Evolutionary conservation across 495 filamentous ascomycete species (phyloP), one percentile per base, ranked within the genome.

Genomic region (Aspergillus kassunensis): DNA sequence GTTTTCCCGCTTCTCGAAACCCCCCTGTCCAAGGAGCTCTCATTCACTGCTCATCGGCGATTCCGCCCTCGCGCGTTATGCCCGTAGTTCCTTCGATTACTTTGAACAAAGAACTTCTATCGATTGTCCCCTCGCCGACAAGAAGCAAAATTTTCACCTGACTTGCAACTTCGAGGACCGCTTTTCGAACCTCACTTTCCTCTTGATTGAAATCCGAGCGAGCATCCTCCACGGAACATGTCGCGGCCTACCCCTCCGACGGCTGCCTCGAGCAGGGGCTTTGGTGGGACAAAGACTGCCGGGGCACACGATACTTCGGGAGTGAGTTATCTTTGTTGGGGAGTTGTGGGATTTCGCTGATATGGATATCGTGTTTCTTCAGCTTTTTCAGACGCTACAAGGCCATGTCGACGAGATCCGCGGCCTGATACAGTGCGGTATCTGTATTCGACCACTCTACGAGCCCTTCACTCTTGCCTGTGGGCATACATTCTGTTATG

Each of bases 401-500:
- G 69, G 68, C 3, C 75, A 78, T 57, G 60, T 80, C 11, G 73
- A 79, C 49, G 75, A 77, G 50, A 65, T 80, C 39, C 68, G 78
- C 33, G 58, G 50, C 19, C 61, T 78, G 11, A 45, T 86, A 56
- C 82, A 80, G 44, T 89, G 86, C 65, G 82, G 84, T 44, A 84
- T 89, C 44, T 89, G 86, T 55, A 77, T 84, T 31, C 74, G 81
- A 18, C 77, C 85, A 25, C 70, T 89, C 11, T 89, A 86, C 68
- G 86, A 89, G 57, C 86, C 86, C 7, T 89, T 84, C 64, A 85
- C 78, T 16, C 77, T 87, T 34, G 76, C 80, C 34, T 89, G 86
- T 57, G 86, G 86, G 1, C 86, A 89, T 66, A 87, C 86, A 4
- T 89, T 87, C 58, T 89, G 86, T 63, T 89, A 89, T 58, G 81